A percentile compares a stretch with the other conserved stretches of the same genome.
Evolutionary conservation across 2,329 filamentous ascomycete species (phyloP).

Genomic region (Botryosphaeria dothidea): DNA sequence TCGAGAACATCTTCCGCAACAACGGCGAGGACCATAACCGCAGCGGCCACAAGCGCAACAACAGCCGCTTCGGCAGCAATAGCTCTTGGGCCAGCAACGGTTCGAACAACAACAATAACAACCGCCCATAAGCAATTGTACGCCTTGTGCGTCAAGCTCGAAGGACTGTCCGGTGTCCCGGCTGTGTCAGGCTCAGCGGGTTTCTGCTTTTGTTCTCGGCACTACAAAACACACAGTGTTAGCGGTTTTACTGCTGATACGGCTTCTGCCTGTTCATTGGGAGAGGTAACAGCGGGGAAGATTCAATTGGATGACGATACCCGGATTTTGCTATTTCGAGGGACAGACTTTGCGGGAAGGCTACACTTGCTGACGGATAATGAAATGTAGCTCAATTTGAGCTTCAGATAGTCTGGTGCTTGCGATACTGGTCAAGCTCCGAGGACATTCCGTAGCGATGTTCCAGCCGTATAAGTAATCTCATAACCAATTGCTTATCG

Average conservation of each 20-base stretch:
- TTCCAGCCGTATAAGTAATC: too few species aligned
- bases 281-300: neutral
- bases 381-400: neutral
- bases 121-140: too few species aligned
- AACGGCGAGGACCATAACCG: neutral
- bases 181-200: neutral
- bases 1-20: neutral
- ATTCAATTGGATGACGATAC: neutral
- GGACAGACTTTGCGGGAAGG: neutral
- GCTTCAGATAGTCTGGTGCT: neutral
- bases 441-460: neutral
- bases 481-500: too few species aligned
- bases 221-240: neutral
- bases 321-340: neutral
- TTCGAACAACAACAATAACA: neutral
- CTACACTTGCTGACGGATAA: neutral
- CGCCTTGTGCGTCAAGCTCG: too few species aligned
- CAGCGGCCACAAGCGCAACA: neutral
- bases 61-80: neutral
- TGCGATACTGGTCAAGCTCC: neutral
- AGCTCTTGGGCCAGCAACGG: neutral
- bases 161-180: neutral
- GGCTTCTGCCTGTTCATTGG: too few species aligned
- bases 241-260: neutral
- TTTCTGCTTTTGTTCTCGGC: neutral